Evolutionary conservation across 805 yeast genomes (phyloP).

Genomic region (Lachancea mirantina): DNA sequence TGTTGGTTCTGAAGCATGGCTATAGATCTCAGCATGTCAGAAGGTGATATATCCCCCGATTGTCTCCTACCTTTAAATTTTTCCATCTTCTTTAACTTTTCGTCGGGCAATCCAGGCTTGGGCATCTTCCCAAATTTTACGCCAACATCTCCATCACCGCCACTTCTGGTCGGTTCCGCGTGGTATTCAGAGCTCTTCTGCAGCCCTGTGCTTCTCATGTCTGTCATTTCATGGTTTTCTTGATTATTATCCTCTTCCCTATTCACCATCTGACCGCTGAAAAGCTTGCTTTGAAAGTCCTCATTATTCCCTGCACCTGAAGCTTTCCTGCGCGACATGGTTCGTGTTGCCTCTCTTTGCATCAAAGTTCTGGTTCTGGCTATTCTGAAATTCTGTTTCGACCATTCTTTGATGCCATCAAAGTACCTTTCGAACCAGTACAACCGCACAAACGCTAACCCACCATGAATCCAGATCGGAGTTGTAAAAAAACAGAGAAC

Average conservation of each 20-base stretch:
- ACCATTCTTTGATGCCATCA: conserved; percentile 68
- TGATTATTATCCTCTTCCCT: conserved; percentile 25
- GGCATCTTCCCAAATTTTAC: conserved; percentile 8
- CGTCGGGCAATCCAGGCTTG: conserved; percentile 5
- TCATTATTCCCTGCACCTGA: conserved; percentile 6
- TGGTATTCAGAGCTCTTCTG: conserved; percentile 4
- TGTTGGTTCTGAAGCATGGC: conserved; percentile 63
- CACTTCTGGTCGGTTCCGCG: conserved; percentile 5
- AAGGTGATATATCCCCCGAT: conserved; percentile 57
- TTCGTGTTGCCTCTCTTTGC: conserved; percentile 26
- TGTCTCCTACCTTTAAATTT: conserved; percentile 29
- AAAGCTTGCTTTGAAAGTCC: conserved; percentile 30
- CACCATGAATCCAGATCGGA: conserved; percentile 83
- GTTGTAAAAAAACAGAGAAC: conserved; percentile 60
- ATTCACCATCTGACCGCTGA: conserved; percentile 30
- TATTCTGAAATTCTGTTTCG: conserved; percentile 75
- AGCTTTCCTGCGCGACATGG: conserved; percentile 2
- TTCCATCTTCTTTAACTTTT: conserved; percentile 15
- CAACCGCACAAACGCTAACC: conserved; percentile 66
- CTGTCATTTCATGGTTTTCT: conserved; percentile 9
- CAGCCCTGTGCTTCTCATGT: conserved; percentile 1
- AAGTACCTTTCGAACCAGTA: conserved; percentile 87
- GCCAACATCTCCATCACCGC: conserved; percentile 3
- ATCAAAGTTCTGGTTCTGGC: conserved; percentile 50
- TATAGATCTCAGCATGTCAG: conserved; percentile 78